phyloP scores from a whole-genome alignment of 139 green algal genomes.

The Micromonas pusilla region DNA sequence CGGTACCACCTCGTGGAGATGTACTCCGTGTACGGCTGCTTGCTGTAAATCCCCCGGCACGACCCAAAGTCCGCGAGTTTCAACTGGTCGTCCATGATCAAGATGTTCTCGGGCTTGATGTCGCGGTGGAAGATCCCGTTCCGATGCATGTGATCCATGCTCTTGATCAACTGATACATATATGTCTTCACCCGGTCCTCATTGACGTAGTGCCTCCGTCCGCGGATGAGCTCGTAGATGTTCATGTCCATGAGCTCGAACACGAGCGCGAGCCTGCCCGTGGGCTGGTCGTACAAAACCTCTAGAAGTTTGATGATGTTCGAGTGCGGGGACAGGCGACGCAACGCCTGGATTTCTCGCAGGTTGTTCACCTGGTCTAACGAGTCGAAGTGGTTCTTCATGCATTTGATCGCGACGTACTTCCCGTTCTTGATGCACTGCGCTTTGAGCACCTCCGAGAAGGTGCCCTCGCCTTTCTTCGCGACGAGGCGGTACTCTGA shows the following conservation, averaged over 20 bases:
- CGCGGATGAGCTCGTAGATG: conserved; percentile 71
- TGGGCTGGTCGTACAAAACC: conserved; percentile 81
- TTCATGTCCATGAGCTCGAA: conserved; percentile 84
- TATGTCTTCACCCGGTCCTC: conserved; percentile 67
- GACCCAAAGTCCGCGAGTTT: conserved; percentile 81
- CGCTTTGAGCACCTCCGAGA: conserved; percentile 77
- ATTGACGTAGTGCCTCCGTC: conserved; percentile 68
- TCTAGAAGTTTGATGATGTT: conserved; percentile 81
- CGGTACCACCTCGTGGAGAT: conserved; percentile 65
- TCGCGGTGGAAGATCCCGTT: conserved; percentile 81
- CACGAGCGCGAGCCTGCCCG: conserved; percentile 72
- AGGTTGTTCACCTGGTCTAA: conserved; percentile 81
- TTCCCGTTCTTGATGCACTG: conserved; percentile 84
- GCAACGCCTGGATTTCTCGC: conserved; percentile 73
- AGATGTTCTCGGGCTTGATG: conserved; percentile 85
- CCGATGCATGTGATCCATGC: conserved; percentile 82
- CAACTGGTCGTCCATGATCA: conserved; percentile 77
- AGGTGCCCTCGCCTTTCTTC: conserved; percentile 83
- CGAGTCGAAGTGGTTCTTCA: conserved; percentile 83
- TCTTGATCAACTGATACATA: conserved; percentile 81
- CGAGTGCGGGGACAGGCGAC: conserved; percentile 63
- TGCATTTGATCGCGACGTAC: conserved; percentile 83
- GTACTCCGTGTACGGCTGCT: conserved; percentile 80
- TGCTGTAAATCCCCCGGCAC: conserved; percentile 74
- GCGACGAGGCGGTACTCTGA: conserved; percentile 73